Evolutionary conservation across 371 early-diverging fungal species (phyloP).

Genomic region (Mortierella sp.): DNA sequence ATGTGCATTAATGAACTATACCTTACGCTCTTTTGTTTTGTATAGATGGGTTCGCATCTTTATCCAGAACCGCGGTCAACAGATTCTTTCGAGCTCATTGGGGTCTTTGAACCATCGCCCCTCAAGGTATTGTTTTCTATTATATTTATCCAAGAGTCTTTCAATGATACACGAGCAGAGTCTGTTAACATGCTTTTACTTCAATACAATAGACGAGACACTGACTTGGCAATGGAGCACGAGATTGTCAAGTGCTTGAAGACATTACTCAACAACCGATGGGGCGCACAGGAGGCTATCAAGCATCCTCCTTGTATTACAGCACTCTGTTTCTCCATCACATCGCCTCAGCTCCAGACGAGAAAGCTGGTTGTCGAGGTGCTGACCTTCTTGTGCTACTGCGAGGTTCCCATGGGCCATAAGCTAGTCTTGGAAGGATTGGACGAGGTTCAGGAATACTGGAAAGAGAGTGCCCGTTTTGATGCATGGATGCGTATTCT

Average conservation of each 20-base stretch:
- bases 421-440: slow-evolving; percentile 85
- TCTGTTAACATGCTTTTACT: neutral
- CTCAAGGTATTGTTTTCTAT: slow-evolving; percentile 30
- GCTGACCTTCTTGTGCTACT: slow-evolving; percentile 87
- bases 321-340: slow-evolving; percentile 83
- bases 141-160: too few species aligned
- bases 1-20: neutral
- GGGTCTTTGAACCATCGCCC: slow-evolving; percentile 29
- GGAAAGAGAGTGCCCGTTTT: slow-evolving; percentile 69
- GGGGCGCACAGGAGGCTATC: slow-evolving; percentile 89
- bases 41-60: slow-evolving; percentile 50
- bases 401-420: slow-evolving; percentile 85
- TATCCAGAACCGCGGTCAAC: slow-evolving; percentile 48
- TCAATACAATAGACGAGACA: slow-evolving; percentile 64
- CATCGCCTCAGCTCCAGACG: slow-evolving; percentile 82
- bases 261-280: slow-evolving; percentile 82
- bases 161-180: slow-evolving; percentile 25
- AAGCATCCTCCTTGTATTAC: slow-evolving; percentile 79
- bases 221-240: slow-evolving; percentile 83
- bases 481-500: slow-evolving; percentile 83
- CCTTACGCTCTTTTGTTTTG: neutral
- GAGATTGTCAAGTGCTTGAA: slow-evolving; percentile 89
- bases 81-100: slow-evolving; percentile 38
- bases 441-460: slow-evolving; percentile 66
- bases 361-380: slow-evolving; percentile 87